Evolutionary conservation across 1,284 basidiomycete species (phyloP).

Genomic region (Cerioporus squamosus): DNA sequence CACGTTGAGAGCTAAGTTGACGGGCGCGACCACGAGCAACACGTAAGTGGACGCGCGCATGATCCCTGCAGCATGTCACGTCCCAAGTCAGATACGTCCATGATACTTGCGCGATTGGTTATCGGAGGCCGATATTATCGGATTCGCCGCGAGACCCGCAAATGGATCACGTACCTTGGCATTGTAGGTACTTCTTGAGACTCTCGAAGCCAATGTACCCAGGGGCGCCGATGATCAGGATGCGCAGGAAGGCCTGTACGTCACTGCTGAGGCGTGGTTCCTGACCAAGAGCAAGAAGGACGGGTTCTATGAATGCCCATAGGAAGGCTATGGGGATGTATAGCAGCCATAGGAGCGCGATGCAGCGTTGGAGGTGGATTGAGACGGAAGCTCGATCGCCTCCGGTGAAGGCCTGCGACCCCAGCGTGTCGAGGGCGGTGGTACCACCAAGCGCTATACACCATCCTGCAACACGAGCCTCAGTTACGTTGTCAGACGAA

Average conservation of each 20-base stretch:
- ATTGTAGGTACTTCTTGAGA: slow-evolving; percentile 79
- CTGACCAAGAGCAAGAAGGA: slow-evolving; percentile 69
- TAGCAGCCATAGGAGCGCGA: slow-evolving; percentile 63
- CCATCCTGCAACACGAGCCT: slow-evolving; percentile 53
- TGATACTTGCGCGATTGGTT: background rate
- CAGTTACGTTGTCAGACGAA: background rate
- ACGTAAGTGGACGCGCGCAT: slow-evolving; percentile 73
- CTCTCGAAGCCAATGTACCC: slow-evolving; percentile 79
- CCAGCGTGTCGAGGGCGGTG: slow-evolving; percentile 77
- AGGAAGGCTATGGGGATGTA: slow-evolving; percentile 63
- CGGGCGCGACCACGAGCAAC: slow-evolving; percentile 59
- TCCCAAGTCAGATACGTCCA: background rate
- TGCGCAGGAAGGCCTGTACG: slow-evolving; percentile 65
- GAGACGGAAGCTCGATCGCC: slow-evolving; percentile 58
- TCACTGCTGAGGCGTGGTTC: slow-evolving; percentile 54
- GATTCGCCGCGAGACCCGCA: too few species aligned
- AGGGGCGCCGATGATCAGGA: slow-evolving; percentile 67
- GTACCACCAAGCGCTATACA: slow-evolving; percentile 77
- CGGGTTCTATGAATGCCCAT: slow-evolving; percentile 64
- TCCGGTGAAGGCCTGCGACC: slow-evolving; percentile 76
- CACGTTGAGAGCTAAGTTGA: slow-evolving; percentile 67
- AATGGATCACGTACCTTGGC: slow-evolving; percentile 58
- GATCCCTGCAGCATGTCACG: slow-evolving; percentile 52
- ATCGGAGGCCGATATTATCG: too few species aligned
- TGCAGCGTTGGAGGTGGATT: slow-evolving; percentile 70